Conservation (phyloP, 2,329 filamentous ascomycete species). For the Fusarium sp. region DNA sequence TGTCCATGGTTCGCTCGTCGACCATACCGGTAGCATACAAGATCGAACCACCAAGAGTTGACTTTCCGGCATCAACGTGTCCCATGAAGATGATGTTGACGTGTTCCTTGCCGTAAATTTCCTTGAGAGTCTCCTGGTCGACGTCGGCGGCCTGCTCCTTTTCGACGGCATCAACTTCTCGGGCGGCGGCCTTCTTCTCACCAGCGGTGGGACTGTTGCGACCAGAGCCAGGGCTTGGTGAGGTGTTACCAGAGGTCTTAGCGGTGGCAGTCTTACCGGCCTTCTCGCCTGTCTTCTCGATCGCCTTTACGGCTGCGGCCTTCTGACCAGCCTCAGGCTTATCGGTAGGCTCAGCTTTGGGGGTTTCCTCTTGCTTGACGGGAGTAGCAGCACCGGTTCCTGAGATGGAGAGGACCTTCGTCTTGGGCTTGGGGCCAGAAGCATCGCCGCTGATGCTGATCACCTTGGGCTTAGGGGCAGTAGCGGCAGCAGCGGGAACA, state of each 20-base stretch:
- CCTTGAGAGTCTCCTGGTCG: slow-evolving; percentile 78
- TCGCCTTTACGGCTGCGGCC: slow-evolving; percentile 85
- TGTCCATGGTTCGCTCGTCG: slow-evolving; percentile 98
- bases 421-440: slow-evolving; percentile 63
- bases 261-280: slow-evolving; percentile 54
- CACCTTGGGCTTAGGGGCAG: slow-evolving; percentile 68
- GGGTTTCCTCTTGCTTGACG: slow-evolving; percentile 55
- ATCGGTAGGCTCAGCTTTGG: slow-evolving; percentile 58
- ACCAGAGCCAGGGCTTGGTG: slow-evolving; percentile 83
- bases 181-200: slow-evolving; percentile 60
- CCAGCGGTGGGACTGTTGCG: slow-evolving; percentile 80
- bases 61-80: slow-evolving; percentile 98
- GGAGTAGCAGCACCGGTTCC: slow-evolving; percentile 45
- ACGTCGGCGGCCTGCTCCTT: slow-evolving; percentile 84
- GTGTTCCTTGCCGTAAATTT: slow-evolving; percentile 94
- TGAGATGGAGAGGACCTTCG: slow-evolving; percentile 58
- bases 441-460: slow-evolving; percentile 72
- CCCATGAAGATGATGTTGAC: slow-evolving; percentile 98
- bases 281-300: slow-evolving; percentile 86
- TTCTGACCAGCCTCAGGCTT: slow-evolving; percentile 80
- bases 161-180: slow-evolving; percentile 83
- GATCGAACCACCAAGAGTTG: slow-evolving; percentile 92
- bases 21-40: slow-evolving; percentile 97
- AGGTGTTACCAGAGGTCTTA: slow-evolving; percentile 73
- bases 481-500: slow-evolving; percentile 54